Conservation (phyloP, 208 protist species). For the Trichomonas vaginalis region DNA sequence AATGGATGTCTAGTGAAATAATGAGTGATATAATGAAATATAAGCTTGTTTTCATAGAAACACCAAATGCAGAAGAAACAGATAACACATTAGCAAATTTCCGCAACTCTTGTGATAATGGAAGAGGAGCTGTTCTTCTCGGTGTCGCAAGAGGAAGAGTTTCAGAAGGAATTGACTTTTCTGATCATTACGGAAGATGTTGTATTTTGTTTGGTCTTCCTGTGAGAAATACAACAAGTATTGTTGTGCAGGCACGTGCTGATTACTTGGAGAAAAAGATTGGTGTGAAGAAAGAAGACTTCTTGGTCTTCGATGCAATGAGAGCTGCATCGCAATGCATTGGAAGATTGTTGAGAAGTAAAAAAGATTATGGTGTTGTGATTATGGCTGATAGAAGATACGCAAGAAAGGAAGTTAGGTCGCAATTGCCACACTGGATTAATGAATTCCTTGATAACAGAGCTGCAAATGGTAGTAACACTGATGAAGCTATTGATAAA, state of each 20-base stretch:
- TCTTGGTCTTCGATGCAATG: constrained; percentile 54
- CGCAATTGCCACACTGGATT: constrained; percentile 61
- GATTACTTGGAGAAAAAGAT: constrained; percentile 81
- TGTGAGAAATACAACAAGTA: constrained; percentile 36
- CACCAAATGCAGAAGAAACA: constrained; percentile 72
- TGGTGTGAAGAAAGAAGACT: constrained; percentile 81
- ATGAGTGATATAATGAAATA: constrained; percentile 48
- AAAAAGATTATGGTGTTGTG: constrained; percentile 98
- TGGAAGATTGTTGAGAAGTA: constrained; percentile 89
- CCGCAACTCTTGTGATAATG: constrained; percentile 34
- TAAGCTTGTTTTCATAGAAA: constrained; percentile 96
- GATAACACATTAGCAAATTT: constrained; percentile 81
- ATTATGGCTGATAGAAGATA: constrained; percentile 88
- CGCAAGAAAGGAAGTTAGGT: constrained; percentile 69
- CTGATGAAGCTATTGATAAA: neutral
- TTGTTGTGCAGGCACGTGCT: constrained; percentile 70
- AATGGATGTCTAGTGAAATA: constrained; percentile 69
- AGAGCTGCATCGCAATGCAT: constrained; percentile 94
- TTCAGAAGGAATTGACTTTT: constrained; percentile 94
- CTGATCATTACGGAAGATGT: constrained; percentile 34
- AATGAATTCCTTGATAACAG: neutral
- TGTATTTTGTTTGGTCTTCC: constrained; percentile 38
- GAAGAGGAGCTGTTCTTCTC: constrained; percentile 83
- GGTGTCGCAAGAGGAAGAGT: constrained; percentile 52
- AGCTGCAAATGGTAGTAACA: too few relatives aligned